A percentile compares a stretch with the other conserved stretches of the same genome.
phyloP scores from a whole-genome alignment of 1,284 basidiomycete species.

The Papiliotrema nemorosa region DNA sequence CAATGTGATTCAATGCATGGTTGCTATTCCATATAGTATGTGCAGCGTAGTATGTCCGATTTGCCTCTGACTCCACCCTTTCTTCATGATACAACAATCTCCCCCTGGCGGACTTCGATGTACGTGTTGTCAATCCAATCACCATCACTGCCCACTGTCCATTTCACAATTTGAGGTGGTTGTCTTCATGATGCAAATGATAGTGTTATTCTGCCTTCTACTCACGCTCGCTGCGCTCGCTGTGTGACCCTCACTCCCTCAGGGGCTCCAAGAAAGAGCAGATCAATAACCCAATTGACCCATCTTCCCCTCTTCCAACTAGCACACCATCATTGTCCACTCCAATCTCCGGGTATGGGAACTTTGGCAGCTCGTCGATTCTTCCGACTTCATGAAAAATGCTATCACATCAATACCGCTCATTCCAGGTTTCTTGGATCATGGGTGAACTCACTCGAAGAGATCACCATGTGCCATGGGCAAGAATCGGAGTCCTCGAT shows the following conservation, averaged over 20 bases:
- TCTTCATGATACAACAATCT: no score
- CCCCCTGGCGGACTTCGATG: no score
- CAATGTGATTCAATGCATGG: background rate
- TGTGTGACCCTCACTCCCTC: background rate
- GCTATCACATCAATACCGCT: conserved; percentile 12
- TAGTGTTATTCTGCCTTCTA: background rate
- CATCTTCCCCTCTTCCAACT: conserved; percentile 38
- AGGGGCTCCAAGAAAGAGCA: conserved; percentile 49
- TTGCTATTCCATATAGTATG: background rate
- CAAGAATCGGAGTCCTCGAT: conserved; percentile 42
- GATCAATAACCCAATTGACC: conserved; percentile 45
- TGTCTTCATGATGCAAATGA: no score
- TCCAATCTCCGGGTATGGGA: conserved; percentile 47
- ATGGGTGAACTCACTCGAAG: conserved; percentile 36
- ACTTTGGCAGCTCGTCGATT: conserved; percentile 44
- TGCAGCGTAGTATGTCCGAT: no score
- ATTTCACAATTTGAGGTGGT: no score
- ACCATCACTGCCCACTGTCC: no score
- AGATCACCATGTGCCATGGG: conserved; percentile 39
- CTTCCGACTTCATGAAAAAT: conserved; percentile 49
- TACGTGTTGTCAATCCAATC: no score
- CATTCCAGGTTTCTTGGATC: background rate
- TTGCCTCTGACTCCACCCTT: no score
- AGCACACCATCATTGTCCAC: conserved; percentile 50
- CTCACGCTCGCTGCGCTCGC: background rate